Evolutionary conservation across 179 eudicot genomes (phyloP).

Genomic region (Nepenthes alata): DNA sequence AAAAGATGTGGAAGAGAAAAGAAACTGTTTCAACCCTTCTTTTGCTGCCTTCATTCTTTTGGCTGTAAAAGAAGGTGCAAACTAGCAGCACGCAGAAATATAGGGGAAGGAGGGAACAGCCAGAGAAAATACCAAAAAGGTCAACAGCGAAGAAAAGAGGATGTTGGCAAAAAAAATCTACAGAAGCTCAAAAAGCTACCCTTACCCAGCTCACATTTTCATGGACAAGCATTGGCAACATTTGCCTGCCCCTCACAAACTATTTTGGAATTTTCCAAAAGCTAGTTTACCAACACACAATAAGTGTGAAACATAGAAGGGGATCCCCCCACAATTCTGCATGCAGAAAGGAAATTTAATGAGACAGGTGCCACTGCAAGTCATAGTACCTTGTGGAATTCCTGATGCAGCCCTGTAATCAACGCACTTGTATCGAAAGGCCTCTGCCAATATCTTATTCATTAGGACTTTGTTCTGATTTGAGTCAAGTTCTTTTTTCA

Average conservation of each 20-base stretch:
- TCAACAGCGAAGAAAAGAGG: neutral
- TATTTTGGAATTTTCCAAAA: too few relatives aligned
- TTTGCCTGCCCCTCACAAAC: too few relatives aligned
- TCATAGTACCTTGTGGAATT: constrained; percentile 33
- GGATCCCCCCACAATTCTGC: neutral
- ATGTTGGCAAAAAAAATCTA: too few relatives aligned
- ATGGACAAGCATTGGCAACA: too few relatives aligned
- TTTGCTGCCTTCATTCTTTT: too few relatives aligned
- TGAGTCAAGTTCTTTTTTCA: constrained; percentile 42
- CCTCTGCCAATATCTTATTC: constrained; percentile 61
- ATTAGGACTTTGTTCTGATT: constrained; percentile 35
- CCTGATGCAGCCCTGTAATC: constrained; percentile 31
- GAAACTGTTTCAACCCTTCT: too few relatives aligned
- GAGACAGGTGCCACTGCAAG: constrained; percentile 1
- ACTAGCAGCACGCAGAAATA: neutral
- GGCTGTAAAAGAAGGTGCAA: neutral
- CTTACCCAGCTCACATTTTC: too few relatives aligned
- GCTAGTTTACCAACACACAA: neutral
- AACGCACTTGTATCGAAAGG: constrained; percentile 43
- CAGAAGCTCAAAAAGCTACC: too few relatives aligned
- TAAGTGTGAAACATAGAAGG: neutral
- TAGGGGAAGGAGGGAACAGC: too few relatives aligned
- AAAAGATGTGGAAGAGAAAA: neutral
- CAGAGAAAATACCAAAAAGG: neutral
- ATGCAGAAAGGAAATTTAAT: neutral